Evolutionary conservation across 2,329 filamentous ascomycete genomes (phyloP), one percentile per base, ranked within the genome.

Genomic region (Periconia sp.): DNA sequence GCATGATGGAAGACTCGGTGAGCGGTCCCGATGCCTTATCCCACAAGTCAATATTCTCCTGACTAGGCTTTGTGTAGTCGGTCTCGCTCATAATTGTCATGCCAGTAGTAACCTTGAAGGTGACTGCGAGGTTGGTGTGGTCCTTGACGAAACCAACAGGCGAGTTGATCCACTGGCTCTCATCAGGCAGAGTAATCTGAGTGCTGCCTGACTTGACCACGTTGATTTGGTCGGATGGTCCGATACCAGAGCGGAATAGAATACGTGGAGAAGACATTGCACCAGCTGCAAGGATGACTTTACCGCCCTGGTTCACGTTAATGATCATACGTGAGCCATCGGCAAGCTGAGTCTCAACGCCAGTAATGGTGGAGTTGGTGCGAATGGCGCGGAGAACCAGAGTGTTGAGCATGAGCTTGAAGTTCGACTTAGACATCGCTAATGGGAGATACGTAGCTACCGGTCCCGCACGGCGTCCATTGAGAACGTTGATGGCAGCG

Each of bases 1-100:
- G 63, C 47, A 73, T 72, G 23, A 64, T 66, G n/a, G n/a, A n/a
- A 0, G 64, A 61, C 44, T 75, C 69, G 2, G 71, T 61, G 22
- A 77, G 58, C 4, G 73, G 65, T 16, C 74, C 74, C 1, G 54
- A 39, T n/a, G 50, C 56, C n/a, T n/a, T n/a, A 4, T 36, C 39
- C 31, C 51, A 60, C 10, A 58, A 46, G 12, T 44, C 40, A 10
- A 54, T 43, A 4, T 48, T 43, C 4, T 40, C 33, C n/a, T 49
- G 28, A n/a, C 38, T 40, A 9, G 56, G 56, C n/a, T 34, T 43
- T 18, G 40, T 40, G 38, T 50, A 49, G 15, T 43, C 48, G 11
- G 35, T 36, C 3, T 39, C 23, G 15, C 34, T 38, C 9, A 60
- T 28, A 23, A 52, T 44, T 7, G 40, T 43, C 33, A 50, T 52